Evolutionary conservation across 2,329 filamentous ascomycete species (phyloP), one percentile per base, ranked within the genome.

Genomic region (Ceratocystis smalleyi): DNA sequence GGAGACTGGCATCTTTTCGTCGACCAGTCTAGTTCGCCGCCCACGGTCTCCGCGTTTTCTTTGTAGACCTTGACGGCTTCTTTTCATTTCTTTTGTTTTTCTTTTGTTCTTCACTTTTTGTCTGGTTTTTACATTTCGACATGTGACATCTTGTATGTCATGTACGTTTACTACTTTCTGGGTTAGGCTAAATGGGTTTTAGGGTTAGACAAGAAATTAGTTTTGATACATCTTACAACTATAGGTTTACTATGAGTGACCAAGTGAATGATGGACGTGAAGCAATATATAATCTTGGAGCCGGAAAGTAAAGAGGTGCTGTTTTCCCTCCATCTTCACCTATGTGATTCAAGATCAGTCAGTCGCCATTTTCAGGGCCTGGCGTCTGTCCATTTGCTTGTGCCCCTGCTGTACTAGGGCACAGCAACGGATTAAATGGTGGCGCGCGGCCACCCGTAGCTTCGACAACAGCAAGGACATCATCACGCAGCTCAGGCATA

Each of bases 401-500:
- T 47, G 61, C 22, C 10, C 35, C 61, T 40, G n/a, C 59, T 24
- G 51, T 30, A 5, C 43, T 17, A n/a, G n/a, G 45, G 27, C 12
- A 54, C 62, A 54, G 45, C 19, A n/a, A 47, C 24, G 51, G 51
- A 30, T 55, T 22, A 55, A 55, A 49, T 43, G 51, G 27, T 40
- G 61, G 40, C 19, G 45, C 62, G 24, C 49, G 66, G 65, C 10
- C 74, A 74, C 1, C 75, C 0, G 80, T 82, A 2, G 74, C 76
- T 67, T 74, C 75, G 5, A 84, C 68, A 7, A 85, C 79, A 45
- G 72, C 71, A 8, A 74, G 75, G 15, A 83, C 78, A 67, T 85
- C 82, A 1, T 74, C 77, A 40, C 74, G 70, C 68, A 85, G 70
- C 78, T 85, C 83, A 5, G 83, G 83, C 77, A 85, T 78, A 19